Conservation (phyloP, 768 basidiomycete species). For the Lactarius indigo region DNA sequence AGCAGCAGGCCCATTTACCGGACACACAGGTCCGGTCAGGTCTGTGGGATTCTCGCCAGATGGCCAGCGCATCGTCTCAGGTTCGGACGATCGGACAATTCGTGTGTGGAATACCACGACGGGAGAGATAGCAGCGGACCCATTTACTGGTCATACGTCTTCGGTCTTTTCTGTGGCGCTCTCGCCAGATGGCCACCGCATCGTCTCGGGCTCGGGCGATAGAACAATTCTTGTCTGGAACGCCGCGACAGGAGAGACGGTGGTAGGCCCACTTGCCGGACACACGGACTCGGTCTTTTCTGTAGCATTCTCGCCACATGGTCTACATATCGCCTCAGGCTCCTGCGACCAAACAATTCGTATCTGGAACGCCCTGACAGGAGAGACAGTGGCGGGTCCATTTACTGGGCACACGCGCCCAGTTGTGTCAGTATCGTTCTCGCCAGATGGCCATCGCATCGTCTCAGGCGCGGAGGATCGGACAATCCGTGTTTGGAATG, state of each 20-base stretch:
- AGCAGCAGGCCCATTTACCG: too few relatives aligned
- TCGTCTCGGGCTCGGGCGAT: slow-evolving; percentile 5
- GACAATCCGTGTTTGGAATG: slow-evolving; percentile 1
- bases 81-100: neutral
- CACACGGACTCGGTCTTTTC: neutral
- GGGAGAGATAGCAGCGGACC: neutral
- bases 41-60: neutral
- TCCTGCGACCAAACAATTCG: neutral
- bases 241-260: neutral
- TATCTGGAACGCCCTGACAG: neutral
- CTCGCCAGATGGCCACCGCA: slow-evolving; percentile 3
- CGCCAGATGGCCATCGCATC: slow-evolving; percentile 28
- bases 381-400: neutral
- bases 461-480: neutral
- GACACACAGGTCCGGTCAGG: too few relatives aligned
- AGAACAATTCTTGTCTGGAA: slow-evolving; percentile 7
- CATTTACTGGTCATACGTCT: neutral
- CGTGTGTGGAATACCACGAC: slow-evolving; percentile 1
- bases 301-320: neutral
- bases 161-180: neutral
- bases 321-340: slow-evolving; percentile 33
- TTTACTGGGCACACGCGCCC: neutral
- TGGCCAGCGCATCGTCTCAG: slow-evolving; percentile 27
- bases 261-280: neutral
- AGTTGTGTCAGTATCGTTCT: too few relatives aligned